Evolutionary conservation across 1,284 basidiomycete genomes (phyloP).

Genomic region (Pholiota adiposa): DNA sequence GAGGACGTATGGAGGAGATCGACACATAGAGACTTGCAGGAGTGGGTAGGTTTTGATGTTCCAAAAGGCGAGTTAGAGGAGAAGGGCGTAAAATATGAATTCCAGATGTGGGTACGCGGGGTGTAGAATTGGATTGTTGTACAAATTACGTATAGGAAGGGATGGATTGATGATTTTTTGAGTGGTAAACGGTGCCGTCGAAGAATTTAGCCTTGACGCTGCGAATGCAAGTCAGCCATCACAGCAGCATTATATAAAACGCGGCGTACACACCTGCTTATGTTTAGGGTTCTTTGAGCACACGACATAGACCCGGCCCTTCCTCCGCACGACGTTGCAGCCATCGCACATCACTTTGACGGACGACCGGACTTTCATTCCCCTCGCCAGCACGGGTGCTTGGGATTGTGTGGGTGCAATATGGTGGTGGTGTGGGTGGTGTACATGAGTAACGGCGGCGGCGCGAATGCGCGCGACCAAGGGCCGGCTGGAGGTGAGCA

Average conservation of each 20-base stretch:
- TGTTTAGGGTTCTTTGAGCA: conserved; percentile 97
- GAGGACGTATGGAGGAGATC: conserved; percentile 57
- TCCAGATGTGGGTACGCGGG: conserved; percentile 86
- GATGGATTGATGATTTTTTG: background rate
- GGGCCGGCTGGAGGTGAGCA: conserved; percentile 65
- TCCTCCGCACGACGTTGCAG: conserved; percentile 84
- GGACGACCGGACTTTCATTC: conserved; percentile 96
- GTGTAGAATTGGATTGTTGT: conserved; percentile 16
- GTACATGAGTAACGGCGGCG: conserved; percentile 34
- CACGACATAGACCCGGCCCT: conserved; percentile 92
- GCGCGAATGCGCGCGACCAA: conserved; percentile 55
- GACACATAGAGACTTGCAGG: conserved; percentile 63
- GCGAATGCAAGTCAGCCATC: conserved; percentile 2
- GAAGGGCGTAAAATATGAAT: conserved; percentile 83
- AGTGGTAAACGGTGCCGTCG: background rate
- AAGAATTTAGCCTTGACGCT: conserved; percentile 25
- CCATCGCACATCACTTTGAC: conserved; percentile 94
- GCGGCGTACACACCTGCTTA: conserved; percentile 81
- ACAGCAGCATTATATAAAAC: background rate
- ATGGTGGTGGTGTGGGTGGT: conserved; percentile 35
- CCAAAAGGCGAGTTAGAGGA: conserved; percentile 78
- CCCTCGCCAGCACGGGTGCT: conserved; percentile 55
- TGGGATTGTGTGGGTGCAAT: conserved; percentile 30
- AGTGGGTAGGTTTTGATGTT: conserved; percentile 84
- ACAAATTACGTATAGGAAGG: conserved; percentile 7